Conservation (phyloP, 108 stramenopile species). For the Epithemia pelagica region DNA sequence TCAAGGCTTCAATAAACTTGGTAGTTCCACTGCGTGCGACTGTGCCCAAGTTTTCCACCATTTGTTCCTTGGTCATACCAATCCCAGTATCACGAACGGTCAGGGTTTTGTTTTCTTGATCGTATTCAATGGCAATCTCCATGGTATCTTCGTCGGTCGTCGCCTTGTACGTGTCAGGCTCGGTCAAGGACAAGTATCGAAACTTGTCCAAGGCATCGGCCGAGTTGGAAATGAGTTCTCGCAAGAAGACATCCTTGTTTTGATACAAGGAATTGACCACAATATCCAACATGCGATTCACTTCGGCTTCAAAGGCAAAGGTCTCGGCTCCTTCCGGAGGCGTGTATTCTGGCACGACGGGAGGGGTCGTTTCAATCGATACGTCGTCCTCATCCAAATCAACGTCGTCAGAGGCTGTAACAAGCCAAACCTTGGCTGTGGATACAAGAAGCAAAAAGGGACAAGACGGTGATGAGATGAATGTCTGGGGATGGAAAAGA, state of each 20-base stretch:
- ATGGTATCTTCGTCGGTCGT: conserved; percentile 60
- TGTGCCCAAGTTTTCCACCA: conserved; percentile 96
- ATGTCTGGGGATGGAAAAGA: not conserved
- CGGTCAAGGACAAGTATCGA: conserved; percentile 88
- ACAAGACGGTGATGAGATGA: not conserved
- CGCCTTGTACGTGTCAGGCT: conserved; percentile 54
- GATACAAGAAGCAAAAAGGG: no score
- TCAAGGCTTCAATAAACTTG: conserved; percentile 94
- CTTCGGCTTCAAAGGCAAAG: conserved; percentile 96
- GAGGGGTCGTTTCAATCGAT: not conserved
- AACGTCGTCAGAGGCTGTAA: not conserved
- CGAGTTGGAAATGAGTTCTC: conserved; percentile 96
- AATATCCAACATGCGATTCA: conserved; percentile 97
- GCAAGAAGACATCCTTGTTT: conserved; percentile 96
- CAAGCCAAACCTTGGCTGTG: not conserved
- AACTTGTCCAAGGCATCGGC: conserved; percentile 99
- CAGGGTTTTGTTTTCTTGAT: conserved; percentile 85
- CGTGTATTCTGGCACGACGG: not conserved
- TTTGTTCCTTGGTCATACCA: conserved; percentile 96
- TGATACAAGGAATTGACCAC: conserved; percentile 99
- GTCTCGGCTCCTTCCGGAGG: conserved; percentile 38
- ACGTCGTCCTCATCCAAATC: not conserved
- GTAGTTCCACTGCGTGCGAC: conserved; percentile 99
- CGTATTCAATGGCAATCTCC: conserved; percentile 87
- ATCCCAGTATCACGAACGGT: conserved; percentile 95